Evolutionary conservation across 2,329 filamentous ascomycete genomes (phyloP).

Genomic region (Knufia fluminis): DNA sequence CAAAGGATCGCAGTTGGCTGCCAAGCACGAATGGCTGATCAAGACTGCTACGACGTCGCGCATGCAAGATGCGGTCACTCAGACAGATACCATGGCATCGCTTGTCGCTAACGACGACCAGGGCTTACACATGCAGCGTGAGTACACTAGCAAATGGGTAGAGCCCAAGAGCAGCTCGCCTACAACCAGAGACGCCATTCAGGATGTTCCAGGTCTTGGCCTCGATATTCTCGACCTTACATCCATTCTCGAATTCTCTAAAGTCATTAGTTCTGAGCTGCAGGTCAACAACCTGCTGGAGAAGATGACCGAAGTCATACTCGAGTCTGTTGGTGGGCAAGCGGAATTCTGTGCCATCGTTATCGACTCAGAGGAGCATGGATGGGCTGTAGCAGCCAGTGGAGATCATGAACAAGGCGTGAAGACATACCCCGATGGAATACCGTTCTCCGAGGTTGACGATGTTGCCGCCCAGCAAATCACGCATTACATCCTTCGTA

Average conservation of each 20-base stretch:
- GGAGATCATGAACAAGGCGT: conserved; percentile 48
- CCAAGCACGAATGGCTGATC: conserved; percentile 54
- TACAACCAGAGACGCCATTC: conserved; percentile 3
- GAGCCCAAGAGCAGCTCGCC: conserved; percentile 17
- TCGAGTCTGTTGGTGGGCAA: conserved; percentile 50
- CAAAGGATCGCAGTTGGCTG: conserved; percentile 48
- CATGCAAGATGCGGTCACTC: conserved; percentile 46
- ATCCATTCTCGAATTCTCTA: conserved; percentile 55
- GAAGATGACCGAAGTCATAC: conserved; percentile 56
- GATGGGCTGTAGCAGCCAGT: conserved; percentile 54
- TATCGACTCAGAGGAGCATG: conserved; percentile 49
- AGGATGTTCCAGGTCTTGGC: conserved; percentile 26
- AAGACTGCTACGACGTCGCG: conserved; percentile 44
- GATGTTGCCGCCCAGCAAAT: conserved; percentile 54
- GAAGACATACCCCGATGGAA: conserved; percentile 44
- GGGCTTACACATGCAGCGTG: conserved; percentile 27
- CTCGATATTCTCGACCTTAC: conserved; percentile 56
- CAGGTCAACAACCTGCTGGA: conserved; percentile 53
- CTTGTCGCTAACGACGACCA: conserved; percentile 23
- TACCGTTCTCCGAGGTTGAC: conserved; percentile 48
- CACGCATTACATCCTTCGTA: conserved; percentile 53
- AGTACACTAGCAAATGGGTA: conserved; percentile 22
- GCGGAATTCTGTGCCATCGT: conserved; percentile 53
- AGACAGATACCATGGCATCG: conserved; percentile 38
- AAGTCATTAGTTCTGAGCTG: conserved; percentile 56